A percentile compares a stretch with the other conserved stretches of the same genome.
These are phyloP conservation scores for Neoboletus brunneissimus DNA, from an alignment of 768 basidiomycete genomes.

Conservation along the genomic window DNA sequence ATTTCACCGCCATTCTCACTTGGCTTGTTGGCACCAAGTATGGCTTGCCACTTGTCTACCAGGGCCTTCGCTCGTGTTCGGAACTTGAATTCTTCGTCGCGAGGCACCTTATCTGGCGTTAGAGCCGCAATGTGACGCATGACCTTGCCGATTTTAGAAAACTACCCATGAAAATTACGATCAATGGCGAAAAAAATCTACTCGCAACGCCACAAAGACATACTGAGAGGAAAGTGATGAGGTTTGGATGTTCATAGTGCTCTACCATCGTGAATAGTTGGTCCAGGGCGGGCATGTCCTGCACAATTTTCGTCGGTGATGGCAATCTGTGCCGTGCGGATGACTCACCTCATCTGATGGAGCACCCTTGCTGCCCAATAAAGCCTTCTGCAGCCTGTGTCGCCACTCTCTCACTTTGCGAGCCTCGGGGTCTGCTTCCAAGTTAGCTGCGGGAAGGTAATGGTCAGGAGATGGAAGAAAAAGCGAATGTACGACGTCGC, in stretches of 20 bases:
- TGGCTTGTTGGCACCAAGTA: slow-evolving; percentile 34
- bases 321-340: background rate
- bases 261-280: slow-evolving; percentile 75
- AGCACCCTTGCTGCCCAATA: slow-evolving; percentile 61
- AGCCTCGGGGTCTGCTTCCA: slow-evolving; percentile 59
- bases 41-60: slow-evolving; percentile 46
- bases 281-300: slow-evolving; percentile 80
- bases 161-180: slow-evolving; percentile 19
- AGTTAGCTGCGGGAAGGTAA: slow-evolving; percentile 31
- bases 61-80: slow-evolving; percentile 46
- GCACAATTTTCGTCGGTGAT: slow-evolving; percentile 6
- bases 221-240: slow-evolving; percentile 66
- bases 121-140: slow-evolving; percentile 60
- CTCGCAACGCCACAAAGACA: slow-evolving; percentile 21
- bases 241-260: slow-evolving; percentile 67
- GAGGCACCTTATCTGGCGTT: slow-evolving; percentile 41
- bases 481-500: slow-evolving; percentile 23
- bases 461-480: slow-evolving; percentile 6
- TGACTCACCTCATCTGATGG: slow-evolving; percentile 63
- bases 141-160: slow-evolving; percentile 55
- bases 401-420: slow-evolving; percentile 86
- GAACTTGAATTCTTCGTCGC: slow-evolving; percentile 53
- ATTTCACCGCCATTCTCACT: slow-evolving; percentile 30
- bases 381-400: slow-evolving; percentile 86
- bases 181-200: slow-evolving; percentile 8